These are phyloP conservation scores for Thraustochytrium striatum DNA, from an alignment of 352 stramenopile species.

Conservation along the genomic window DNA sequence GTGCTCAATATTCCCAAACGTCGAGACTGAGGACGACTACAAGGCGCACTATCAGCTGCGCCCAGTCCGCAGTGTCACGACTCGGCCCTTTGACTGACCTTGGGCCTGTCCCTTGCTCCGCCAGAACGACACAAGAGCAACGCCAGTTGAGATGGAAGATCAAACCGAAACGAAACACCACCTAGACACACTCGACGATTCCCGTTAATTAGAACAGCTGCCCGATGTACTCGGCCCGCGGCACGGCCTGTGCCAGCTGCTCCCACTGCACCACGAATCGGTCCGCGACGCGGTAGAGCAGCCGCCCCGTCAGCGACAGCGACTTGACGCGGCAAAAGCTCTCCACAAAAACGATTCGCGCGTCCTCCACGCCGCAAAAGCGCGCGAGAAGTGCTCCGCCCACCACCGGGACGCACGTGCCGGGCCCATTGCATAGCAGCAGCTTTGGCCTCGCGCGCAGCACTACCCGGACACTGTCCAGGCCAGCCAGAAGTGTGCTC, in stretches of 20 bases:
- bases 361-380: slow-evolving; percentile 67
- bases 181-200: too few species aligned
- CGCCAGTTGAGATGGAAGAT: too few species aligned
- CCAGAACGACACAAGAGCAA: too few species aligned
- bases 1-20: slow-evolving; percentile 33
- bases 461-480: slow-evolving; percentile 69
- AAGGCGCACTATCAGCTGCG: too few species aligned
- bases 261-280: slow-evolving; percentile 90
- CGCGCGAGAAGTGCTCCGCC: slow-evolving; percentile 73
- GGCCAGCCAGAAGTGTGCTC: slow-evolving; percentile 74
- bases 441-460: slow-evolving; percentile 70
- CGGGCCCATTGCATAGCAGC: slow-evolving; percentile 87
- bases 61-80: too few species aligned
- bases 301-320: slow-evolving; percentile 83
- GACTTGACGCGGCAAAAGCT: slow-evolving; percentile 85
- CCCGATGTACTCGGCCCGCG: slow-evolving; percentile 73
- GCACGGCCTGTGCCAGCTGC: slow-evolving; percentile 74
- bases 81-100: too few species aligned
- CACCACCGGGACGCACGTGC: slow-evolving; percentile 85
- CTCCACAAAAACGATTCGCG: slow-evolving; percentile 86
- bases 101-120: too few species aligned
- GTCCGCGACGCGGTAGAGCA: slow-evolving; percentile 82
- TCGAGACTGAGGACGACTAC: slow-evolving; percentile 34
- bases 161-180: too few species aligned
- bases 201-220: slow-evolving; percentile 74